Conservation (phyloP, 2,329 filamentous ascomycete species). For the Saccharata proteae region DNA sequence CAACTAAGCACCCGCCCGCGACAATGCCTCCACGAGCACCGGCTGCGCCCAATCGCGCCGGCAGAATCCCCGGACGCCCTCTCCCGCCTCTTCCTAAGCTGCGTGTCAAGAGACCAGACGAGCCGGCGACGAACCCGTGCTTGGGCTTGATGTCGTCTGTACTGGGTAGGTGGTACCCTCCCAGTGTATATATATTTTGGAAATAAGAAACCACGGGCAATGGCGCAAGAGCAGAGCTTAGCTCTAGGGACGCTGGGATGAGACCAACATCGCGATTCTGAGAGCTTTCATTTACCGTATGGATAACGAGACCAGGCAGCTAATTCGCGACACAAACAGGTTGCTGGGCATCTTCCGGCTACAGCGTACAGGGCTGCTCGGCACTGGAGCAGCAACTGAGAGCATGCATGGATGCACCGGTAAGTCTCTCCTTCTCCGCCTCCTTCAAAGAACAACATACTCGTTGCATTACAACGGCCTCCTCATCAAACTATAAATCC, state of each 20-base stretch:
- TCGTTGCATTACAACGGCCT: too few relatives aligned
- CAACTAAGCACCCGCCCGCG: too few relatives aligned
- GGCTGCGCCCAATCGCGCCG: constrained; percentile 18
- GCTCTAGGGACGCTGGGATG: neutral
- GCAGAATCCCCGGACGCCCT: constrained; percentile 28
- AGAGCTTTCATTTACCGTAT: too few relatives aligned
- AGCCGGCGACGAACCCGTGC: constrained; percentile 51
- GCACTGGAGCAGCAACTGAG: constrained; percentile 49
- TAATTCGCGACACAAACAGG: constrained; percentile 34
- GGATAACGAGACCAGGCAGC: too few relatives aligned
- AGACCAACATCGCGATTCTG: neutral
- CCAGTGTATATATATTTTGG: neutral
- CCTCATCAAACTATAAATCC: neutral
- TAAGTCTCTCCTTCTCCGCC: too few relatives aligned
- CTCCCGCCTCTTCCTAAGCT: constrained; percentile 51
- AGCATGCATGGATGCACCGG: constrained; percentile 69
- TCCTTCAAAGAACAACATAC: too few relatives aligned
- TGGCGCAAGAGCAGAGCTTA: neutral
- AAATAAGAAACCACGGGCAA: neutral
- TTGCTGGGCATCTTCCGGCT: constrained; percentile 73
- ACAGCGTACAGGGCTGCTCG: constrained; percentile 49
- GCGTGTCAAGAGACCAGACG: constrained; percentile 52
- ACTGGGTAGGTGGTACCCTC: constrained; percentile 39
- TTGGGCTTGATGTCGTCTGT: constrained; percentile 54
- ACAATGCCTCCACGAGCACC: constrained; percentile 19